Evolutionary conservation across 2,329 filamentous ascomycete genomes (phyloP), one percentile per base, ranked within the genome.

Genomic region (Phaeomoniella chlamydospora): DNA sequence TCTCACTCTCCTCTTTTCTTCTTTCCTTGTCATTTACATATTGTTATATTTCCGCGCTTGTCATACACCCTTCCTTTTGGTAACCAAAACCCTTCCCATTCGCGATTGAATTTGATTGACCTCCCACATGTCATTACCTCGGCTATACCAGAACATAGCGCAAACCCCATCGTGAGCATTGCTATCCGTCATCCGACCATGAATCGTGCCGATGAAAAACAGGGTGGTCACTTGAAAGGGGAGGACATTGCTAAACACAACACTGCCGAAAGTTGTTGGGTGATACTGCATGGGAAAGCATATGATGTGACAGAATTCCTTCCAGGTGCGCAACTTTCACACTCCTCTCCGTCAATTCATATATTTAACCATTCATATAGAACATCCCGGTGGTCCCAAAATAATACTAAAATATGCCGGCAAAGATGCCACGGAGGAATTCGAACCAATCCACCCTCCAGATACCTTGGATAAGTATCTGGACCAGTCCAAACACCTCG

Each of bases 381-480:
- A 93, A 57, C 86, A 94, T 52, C 87, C 87, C 15, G 87, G 87
- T 41, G 87, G 84, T 26, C 70, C 77, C 45, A 90, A 88, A 54
- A 92, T 96, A 56, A 96, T 98, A 51, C 72, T 98, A 45, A 94
- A 94, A 64, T 94, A 94, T 61, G 87, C 87, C 18, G 86, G 87
- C 49, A 92, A 88, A 67, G 87, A 94, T 66, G 86, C 86, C 29
- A 92, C 86, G 22, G 82, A 87, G 55, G 85, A 85, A 52, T 94
- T 83, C 59, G 85, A 92, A 33, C 86, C 86, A 22, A 90, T 94
- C 44, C 76, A 80, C 56, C 87, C 87, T 2, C 83, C 81, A 11
- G 87, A 94, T 59, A 94, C 86, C 1, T 72, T 94, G 13, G 71
- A 74, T 55, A 73, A 75, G 66, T 94, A 83, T 57, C 76, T 94